Evolutionary conservation across 345 rosid species (phyloP), one percentile per base, ranked within the genome.

Genomic region (Arabidopsis suecica): DNA sequence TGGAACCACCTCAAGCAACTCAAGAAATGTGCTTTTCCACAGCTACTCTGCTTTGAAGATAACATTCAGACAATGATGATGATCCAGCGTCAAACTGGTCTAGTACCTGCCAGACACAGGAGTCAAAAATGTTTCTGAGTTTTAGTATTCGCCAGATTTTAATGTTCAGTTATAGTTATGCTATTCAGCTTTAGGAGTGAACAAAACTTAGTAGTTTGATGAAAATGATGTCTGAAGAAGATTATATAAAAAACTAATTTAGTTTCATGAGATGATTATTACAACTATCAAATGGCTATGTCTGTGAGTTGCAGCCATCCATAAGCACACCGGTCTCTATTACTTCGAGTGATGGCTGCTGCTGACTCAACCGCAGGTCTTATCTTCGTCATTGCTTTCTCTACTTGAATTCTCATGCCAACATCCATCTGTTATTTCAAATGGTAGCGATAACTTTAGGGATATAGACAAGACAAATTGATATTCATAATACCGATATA

Each of bases 301-400:
- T 72, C 77, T 50, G 81, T 65, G 53, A 94, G 73, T 73, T 76
- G 90, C 10, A 95, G 65, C 99, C 98, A 92, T 36, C 97, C 98
- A 69, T 85, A 95, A 14, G 90, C 96, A 79, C 94, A 87, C 16
- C 90, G 88, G 47, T 95, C 91, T 63, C 97, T 79, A 0, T 79
- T 78, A 68, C 80, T 77, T 71, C 82, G 85, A 67, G 87, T 77
- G 0, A 79, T 83, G 18, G 89, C 79, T 34, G 76, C 76, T 9
- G 97, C 97, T 74, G 76, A 59, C 28, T 88, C 87, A 12, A 87
- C 91, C 71, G 65, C 45, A 0, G 90, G 89, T 61, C 86, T 81
- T 57, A 90, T 80, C 66, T 86, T 89, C 10, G 65, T 69, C 68
- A 90, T 49, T 68, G 86, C 91, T 76, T 82, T 90, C 70, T 92